These are phyloP conservation scores for Ceratocystis ficicola DNA, from an alignment of 2,329 filamentous ascomycete genomes.

Conservation along the genomic window DNA sequence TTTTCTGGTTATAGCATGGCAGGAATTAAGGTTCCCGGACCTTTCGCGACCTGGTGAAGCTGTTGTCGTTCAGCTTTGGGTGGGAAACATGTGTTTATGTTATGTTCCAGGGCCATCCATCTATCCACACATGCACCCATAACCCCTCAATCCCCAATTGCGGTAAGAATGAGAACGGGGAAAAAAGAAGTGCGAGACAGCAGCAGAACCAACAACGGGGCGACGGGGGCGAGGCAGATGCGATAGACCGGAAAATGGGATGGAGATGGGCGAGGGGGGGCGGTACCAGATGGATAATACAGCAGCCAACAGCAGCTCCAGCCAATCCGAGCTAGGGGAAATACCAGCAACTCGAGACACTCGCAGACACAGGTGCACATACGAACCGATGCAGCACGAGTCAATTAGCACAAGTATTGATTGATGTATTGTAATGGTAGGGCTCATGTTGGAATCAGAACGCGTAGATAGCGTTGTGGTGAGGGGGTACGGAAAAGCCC, in stretches of 20 bases:
- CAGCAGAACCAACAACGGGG: too few relatives aligned
- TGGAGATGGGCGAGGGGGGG: too few relatives aligned
- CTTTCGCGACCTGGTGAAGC: not conserved
- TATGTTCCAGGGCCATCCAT: not conserved
- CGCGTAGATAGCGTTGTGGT: too few relatives aligned
- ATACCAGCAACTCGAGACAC: not conserved
- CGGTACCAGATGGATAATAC: too few relatives aligned
- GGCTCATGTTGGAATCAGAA: not conserved
- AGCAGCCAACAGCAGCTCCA: too few relatives aligned
- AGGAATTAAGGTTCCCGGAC: constrained; percentile 9
- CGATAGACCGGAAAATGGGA: too few relatives aligned
- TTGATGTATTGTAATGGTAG: too few relatives aligned
- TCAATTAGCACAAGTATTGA: too few relatives aligned
- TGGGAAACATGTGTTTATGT: not conserved
- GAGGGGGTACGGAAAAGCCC: not conserved
- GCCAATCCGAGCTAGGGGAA: too few relatives aligned
- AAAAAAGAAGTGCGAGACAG: too few relatives aligned
- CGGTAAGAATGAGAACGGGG: too few relatives aligned
- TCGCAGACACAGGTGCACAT: not conserved
- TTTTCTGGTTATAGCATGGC: not conserved
- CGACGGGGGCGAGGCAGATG: too few relatives aligned
- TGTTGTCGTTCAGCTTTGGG: not conserved
- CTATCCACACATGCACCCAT: not conserved
- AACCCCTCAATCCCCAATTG: not conserved
- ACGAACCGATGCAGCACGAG: not conserved